These are phyloP conservation scores for Xylaria venustula DNA, from an alignment of 495 filamentous ascomycete species.

Conservation along the genomic window DNA sequence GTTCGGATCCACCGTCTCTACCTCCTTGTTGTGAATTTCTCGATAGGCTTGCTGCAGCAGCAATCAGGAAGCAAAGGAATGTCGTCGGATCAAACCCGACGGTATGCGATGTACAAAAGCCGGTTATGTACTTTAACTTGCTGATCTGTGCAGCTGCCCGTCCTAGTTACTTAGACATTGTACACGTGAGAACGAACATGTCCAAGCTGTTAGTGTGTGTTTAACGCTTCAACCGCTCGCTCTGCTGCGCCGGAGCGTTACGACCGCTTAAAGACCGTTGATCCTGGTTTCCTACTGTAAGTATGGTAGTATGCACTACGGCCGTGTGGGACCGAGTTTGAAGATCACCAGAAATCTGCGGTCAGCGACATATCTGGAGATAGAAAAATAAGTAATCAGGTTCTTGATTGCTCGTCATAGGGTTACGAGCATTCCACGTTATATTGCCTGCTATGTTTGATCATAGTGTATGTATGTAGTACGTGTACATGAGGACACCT, in stretches of 20 bases:
- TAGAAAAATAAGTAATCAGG: neutral
- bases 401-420: neutral
- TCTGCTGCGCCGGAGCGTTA: slow-evolving; percentile 3
- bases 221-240: too few relatives aligned
- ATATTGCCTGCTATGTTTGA: neutral
- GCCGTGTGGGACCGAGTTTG: neutral
- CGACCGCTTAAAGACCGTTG: neutral
- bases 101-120: neutral
- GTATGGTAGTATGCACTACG: too few relatives aligned
- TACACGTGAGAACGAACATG: too few relatives aligned
- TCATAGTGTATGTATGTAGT: too few relatives aligned
- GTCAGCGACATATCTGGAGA: neutral
- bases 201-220: too few relatives aligned
- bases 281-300: slow-evolving; percentile 1
- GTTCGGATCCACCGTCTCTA: neutral
- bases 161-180: too few relatives aligned
- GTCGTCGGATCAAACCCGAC: slow-evolving; percentile 6
- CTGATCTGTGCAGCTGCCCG: too few relatives aligned
- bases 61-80: neutral
- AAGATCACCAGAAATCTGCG: neutral
- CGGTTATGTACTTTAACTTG: too few relatives aligned
- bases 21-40: neutral
- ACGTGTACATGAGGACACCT: neutral
- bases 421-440: neutral
- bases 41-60: neutral